Evolutionary conservation across 73 alveolate species (phyloP).

Genomic region (Tetrahymena malaccensis): DNA sequence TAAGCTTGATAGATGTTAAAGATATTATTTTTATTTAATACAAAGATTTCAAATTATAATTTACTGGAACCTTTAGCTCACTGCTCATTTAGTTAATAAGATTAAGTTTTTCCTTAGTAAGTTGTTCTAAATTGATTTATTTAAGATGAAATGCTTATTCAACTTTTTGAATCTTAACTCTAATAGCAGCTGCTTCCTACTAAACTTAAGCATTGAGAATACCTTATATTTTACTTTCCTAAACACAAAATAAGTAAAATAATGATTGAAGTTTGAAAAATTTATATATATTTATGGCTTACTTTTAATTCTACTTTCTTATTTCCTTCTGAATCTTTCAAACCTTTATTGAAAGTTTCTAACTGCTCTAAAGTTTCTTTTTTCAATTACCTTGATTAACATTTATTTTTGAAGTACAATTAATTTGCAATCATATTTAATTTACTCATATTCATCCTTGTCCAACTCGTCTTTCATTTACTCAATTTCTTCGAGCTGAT

Average conservation of each 20-base stretch:
- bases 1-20: neutral
- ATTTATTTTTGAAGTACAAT: neutral
- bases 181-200: neutral
- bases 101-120: neutral
- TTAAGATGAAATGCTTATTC: neutral
- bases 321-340: neutral
- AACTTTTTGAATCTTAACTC: neutral
- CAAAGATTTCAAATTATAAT: neutral
- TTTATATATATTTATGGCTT: neutral
- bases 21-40: neutral
- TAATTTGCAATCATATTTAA: neutral
- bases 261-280: neutral
- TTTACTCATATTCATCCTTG: neutral
- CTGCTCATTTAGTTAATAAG: neutral
- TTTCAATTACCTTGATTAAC: neutral
- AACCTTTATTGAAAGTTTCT: neutral
- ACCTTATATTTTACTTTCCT: neutral
- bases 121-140: neutral
- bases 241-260: neutral
- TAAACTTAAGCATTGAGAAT: neutral
- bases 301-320: neutral
- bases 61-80: neutral
- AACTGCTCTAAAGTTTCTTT: neutral
- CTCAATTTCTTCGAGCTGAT: neutral
- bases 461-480: neutral